Evolutionary conservation across 352 stramenopile genomes (phyloP).

Genomic region (Phytophthora melonis): DNA sequence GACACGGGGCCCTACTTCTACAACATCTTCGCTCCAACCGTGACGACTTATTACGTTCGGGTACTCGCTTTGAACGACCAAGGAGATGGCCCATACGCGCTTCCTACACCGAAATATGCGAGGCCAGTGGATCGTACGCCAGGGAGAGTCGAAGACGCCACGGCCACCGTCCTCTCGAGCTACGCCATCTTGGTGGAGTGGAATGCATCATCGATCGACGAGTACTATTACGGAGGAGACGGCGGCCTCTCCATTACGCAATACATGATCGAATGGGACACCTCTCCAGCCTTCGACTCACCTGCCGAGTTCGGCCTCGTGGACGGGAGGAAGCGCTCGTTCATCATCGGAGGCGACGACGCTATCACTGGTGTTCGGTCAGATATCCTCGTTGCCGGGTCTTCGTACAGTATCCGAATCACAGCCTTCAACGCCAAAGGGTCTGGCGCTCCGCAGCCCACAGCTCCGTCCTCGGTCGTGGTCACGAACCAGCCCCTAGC

Average conservation of each 20-base stretch:
- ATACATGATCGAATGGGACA: slow-evolving; percentile 97
- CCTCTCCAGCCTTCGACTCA: too few relatives aligned
- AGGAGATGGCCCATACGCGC: slow-evolving; percentile 61
- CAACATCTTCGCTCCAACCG: slow-evolving; percentile 86
- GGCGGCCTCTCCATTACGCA: slow-evolving; percentile 93
- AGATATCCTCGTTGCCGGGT: slow-evolving; percentile 25
- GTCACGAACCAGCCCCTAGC: slow-evolving; percentile 25
- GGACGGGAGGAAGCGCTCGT: too few relatives aligned
- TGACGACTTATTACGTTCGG: slow-evolving; percentile 87
- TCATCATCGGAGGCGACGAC: too few relatives aligned
- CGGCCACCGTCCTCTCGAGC: slow-evolving; percentile 78
- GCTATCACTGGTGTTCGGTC: too few relatives aligned
- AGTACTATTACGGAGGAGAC: slow-evolving; percentile 91
- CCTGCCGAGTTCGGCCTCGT: too few relatives aligned
- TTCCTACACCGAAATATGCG: slow-evolving; percentile 59
- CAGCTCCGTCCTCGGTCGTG: slow-evolving; percentile 57
- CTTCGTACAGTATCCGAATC: slow-evolving; percentile 83
- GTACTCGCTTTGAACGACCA: slow-evolving; percentile 94
- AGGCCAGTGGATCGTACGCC: slow-evolving; percentile 79
- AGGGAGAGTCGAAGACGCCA: slow-evolving; percentile 67
- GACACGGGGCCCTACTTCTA: slow-evolving; percentile 86
- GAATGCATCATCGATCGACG: slow-evolving; percentile 81
- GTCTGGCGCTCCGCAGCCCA: slow-evolving; percentile 54
- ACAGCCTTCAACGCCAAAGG: slow-evolving; percentile 83
- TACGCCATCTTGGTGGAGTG: slow-evolving; percentile 94